Evolutionary conservation across 495 filamentous ascomycete genomes (phyloP), one percentile per base, ranked within the genome.

Genomic region (Melanomma pulvis-pyrius): DNA sequence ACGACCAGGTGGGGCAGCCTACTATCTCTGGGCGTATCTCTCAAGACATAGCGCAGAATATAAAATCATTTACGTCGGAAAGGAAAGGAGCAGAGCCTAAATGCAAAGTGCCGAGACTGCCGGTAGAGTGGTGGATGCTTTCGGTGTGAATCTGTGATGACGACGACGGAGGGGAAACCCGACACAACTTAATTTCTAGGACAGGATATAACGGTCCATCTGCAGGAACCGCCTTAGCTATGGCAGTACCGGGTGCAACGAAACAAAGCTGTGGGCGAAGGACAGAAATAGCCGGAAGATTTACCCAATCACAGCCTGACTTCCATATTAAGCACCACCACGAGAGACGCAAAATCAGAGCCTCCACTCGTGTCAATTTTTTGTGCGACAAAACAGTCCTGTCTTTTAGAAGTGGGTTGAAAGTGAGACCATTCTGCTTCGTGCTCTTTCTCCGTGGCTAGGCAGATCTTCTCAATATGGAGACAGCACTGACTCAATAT

Each of bases 21-120:
- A 13, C n/a, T 25, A 49, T 47, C 46, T 19, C 56, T 67, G 36
- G 63, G 63, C 49, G 57, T 11, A 19, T 65, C 2, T 12, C 19
- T 17, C 8, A 2, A 24, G 50, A 61, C 26, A 25, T n/a, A 47
- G 34, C 21, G 63, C 39, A 29, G 57, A 60, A 67, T 67, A 30
- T 67, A 60, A 46, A 25, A 12, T 60, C 51, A 67, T 67, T 47
- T 67, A 34, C 63, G 63, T 36, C 63, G 63, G 63, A 67, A 67
- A n/a, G 59, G 49, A 63, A 26, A 34, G 2, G 22, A 34, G 2
- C 24, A 48, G 47, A 49, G 65, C 59, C 65, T 68, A 68, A 68
- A 68, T 49, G 25, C 59, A 36, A 21, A 25, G 36, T 63, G 65
- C 65, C 65, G 63, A 56, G 32, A 53, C 22, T 53, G 26, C 55